These are phyloP conservation scores for Diutina neorugosa DNA, from an alignment of 1,139 yeast species.

Conservation along the genomic window DNA sequence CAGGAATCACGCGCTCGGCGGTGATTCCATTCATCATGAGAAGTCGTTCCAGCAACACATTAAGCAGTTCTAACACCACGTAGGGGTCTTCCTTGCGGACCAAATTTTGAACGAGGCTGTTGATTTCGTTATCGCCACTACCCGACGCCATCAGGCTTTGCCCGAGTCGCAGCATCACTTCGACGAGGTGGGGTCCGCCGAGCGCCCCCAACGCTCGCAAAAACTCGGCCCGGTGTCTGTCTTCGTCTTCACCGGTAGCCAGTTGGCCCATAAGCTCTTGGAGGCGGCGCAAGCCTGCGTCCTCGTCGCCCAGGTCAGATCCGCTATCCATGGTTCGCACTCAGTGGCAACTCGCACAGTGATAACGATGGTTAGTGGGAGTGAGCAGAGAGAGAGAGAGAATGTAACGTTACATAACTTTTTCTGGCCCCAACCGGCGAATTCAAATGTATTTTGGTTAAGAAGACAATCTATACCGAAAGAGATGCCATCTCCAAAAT, in stretches of 20 bases:
- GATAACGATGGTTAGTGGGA: not conserved
- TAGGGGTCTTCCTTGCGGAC: constrained; percentile 34
- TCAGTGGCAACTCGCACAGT: not conserved
- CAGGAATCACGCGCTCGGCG: constrained; percentile 56
- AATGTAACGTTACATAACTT: not conserved
- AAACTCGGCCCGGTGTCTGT: constrained; percentile 17
- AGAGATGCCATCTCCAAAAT: too few species aligned
- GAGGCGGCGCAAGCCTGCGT: not conserved
- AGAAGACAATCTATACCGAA: too few species aligned
- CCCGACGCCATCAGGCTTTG: constrained; percentile 6
- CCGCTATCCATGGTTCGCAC: not conserved
- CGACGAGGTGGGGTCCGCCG: constrained; percentile 8
- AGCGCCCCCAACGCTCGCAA: constrained; percentile 18
- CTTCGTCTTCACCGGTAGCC: constrained; percentile 9
- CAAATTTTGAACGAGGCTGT: constrained; percentile 29
- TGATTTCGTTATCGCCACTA: constrained; percentile 16
- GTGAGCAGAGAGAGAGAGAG: not conserved
- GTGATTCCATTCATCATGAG: constrained; percentile 58
- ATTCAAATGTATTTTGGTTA: too few species aligned
- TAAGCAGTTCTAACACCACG: constrained; percentile 42
- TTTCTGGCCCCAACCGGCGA: too few species aligned
- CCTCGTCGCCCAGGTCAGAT: constrained; percentile 2
- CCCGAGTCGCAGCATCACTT: constrained; percentile 4
- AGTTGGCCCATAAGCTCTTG: constrained; percentile 1
- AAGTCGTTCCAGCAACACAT: constrained; percentile 49